These are phyloP conservation scores for Antarctomyces pellizariae DNA, from an alignment of 495 filamentous ascomycete genomes.

Conservation along the genomic window DNA sequence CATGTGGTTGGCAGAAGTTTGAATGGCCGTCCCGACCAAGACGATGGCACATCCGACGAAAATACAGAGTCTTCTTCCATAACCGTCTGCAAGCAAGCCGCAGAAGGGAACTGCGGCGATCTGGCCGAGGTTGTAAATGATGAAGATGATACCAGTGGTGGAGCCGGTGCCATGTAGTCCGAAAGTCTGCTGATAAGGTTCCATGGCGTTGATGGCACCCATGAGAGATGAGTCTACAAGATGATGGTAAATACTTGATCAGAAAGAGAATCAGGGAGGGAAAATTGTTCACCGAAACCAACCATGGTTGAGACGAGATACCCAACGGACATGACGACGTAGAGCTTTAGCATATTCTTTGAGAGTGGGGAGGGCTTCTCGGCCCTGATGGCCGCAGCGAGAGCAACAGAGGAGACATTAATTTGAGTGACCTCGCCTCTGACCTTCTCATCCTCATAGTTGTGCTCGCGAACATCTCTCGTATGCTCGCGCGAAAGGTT, in stretches of 20 bases:
- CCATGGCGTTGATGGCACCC: slow-evolving; percentile 20
- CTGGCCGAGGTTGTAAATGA: slow-evolving; percentile 24
- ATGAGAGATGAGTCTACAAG: slow-evolving; percentile 15
- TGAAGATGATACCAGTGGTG: slow-evolving; percentile 20
- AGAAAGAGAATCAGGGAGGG: neutral
- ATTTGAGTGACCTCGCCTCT: slow-evolving; percentile 6
- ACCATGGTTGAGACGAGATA: slow-evolving; percentile 25
- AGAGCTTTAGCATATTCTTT: slow-evolving; percentile 24
- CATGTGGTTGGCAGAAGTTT: slow-evolving; percentile 20
- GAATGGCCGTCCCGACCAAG: slow-evolving; percentile 27
- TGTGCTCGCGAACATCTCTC: slow-evolving; percentile 1
- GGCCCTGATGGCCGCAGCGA: slow-evolving; percentile 18
- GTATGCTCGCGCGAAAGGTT: too few species aligned
- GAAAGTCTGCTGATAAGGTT: slow-evolving; percentile 20
- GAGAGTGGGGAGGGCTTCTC: slow-evolving; percentile 21
- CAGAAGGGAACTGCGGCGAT: slow-evolving; percentile 21
- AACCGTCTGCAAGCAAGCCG: slow-evolving; percentile 15
- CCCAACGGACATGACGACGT: slow-evolving; percentile 18
- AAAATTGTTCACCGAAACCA: slow-evolving; percentile 21
- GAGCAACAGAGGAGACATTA: slow-evolving; percentile 14
- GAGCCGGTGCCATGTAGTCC: slow-evolving; percentile 16
- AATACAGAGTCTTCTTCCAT: slow-evolving; percentile 29
- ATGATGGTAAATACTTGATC: slow-evolving; percentile 1
- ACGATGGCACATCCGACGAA: slow-evolving; percentile 28
- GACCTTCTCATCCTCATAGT: slow-evolving; percentile 5